Evolutionary conservation across 2,329 filamentous ascomycete species (phyloP).

Genomic region (Ascochyta lentis): DNA sequence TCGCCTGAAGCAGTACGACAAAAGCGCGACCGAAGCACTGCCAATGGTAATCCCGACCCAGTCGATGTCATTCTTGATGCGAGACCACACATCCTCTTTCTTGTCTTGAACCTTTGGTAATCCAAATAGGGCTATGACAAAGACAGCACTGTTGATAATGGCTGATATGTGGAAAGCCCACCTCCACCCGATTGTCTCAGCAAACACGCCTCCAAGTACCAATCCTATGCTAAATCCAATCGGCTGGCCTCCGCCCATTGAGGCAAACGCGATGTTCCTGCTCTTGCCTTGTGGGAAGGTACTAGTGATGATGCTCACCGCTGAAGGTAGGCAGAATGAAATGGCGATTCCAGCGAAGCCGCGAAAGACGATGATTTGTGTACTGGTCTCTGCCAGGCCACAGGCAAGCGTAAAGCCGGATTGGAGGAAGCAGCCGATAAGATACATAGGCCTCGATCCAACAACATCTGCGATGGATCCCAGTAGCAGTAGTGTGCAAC

Average conservation of each 20-base stretch:
- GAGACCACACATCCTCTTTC: slow-evolving; percentile 33
- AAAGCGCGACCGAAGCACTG: slow-evolving; percentile 56
- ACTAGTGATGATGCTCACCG: slow-evolving; percentile 58
- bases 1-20: slow-evolving; percentile 63
- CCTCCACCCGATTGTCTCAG: slow-evolving; percentile 59
- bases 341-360: slow-evolving; percentile 55
- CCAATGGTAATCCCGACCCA: slow-evolving; percentile 60
- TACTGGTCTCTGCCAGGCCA: slow-evolving; percentile 45
- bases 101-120: slow-evolving; percentile 42
- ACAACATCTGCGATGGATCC: slow-evolving; percentile 61
- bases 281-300: slow-evolving; percentile 55
- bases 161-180: slow-evolving; percentile 59
- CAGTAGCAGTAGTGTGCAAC: slow-evolving; percentile 57
- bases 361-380: slow-evolving; percentile 57
- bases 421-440: slow-evolving; percentile 55
- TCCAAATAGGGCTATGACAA: slow-evolving; percentile 49
- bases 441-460: slow-evolving; percentile 56
- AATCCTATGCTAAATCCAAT: slow-evolving; percentile 61
- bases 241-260: slow-evolving; percentile 58
- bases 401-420: slow-evolving; percentile 56
- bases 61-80: slow-evolving; percentile 57
- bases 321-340: slow-evolving; percentile 57
- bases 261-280: slow-evolving; percentile 61
- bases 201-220: slow-evolving; percentile 58
- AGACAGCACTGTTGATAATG: slow-evolving; percentile 51